phyloP scores from a whole-genome alignment of 805 yeast genomes.

The Saccharomyces mikatae region DNA sequence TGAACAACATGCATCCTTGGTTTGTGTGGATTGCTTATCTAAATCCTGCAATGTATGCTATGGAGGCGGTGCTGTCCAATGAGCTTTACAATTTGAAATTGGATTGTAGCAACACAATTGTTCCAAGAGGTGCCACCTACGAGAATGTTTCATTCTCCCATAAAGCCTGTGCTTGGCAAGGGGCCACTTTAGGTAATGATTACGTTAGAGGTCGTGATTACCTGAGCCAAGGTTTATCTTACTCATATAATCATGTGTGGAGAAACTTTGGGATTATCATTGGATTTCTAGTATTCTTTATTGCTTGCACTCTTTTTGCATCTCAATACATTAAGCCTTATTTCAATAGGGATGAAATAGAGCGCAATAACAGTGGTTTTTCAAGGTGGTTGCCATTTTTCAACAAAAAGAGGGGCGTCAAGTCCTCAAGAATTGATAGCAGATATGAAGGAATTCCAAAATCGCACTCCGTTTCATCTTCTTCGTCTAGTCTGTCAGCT shows the following conservation, averaged over 20 bases:
- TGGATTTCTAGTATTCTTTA: conserved; percentile 40
- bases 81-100: conserved; percentile 55
- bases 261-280: conserved; percentile 63
- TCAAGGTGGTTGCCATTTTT: conserved; percentile 3
- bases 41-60: conserved; percentile 49
- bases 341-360: conserved; percentile 11
- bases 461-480: conserved; percentile 7
- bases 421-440: not conserved
- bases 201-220: conserved; percentile 53
- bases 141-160: conserved; percentile 30
- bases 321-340: conserved; percentile 28
- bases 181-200: conserved; percentile 48
- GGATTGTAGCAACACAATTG: conserved; percentile 42
- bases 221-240: conserved; percentile 39
- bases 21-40: conserved; percentile 56
- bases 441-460: not conserved
- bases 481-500: conserved; percentile 5
- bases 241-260: conserved; percentile 58
- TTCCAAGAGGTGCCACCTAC: conserved; percentile 57
- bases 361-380: conserved; percentile 4
- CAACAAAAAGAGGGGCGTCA: not conserved
- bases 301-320: conserved; percentile 23
- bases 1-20: conserved; percentile 60
- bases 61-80: conserved; percentile 56
- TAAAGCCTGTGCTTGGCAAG: conserved; percentile 51